A percentile compares a stretch with the other conserved stretches of the same genome.
These are phyloP conservation scores for Nicotiana noctiflora DNA, from an alignment of 257 asterid species.

Conservation along the genomic window DNA sequence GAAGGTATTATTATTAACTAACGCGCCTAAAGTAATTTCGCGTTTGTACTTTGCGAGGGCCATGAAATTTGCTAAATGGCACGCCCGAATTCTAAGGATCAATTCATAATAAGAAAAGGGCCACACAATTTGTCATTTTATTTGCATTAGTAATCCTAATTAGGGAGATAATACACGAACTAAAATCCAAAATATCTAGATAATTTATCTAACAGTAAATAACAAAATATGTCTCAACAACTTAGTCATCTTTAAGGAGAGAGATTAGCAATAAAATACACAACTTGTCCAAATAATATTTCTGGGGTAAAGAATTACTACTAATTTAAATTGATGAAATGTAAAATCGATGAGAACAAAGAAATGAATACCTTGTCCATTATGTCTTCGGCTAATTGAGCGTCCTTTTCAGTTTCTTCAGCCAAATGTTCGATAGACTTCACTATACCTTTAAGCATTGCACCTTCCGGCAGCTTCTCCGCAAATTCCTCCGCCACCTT, in stretches of 20 bases:
- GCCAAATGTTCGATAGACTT: slow-evolving; percentile 45
- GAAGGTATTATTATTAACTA: too few species aligned
- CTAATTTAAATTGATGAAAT: not conserved
- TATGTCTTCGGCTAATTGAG: slow-evolving; percentile 37
- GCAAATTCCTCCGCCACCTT: slow-evolving; percentile 46
- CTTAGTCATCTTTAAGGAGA: not conserved
- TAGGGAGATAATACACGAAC: too few species aligned
- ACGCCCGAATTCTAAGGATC: too few species aligned
- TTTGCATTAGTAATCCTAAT: too few species aligned
- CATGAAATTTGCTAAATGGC: too few species aligned
- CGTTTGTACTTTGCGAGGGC: too few species aligned
- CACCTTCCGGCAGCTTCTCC: slow-evolving; percentile 40
- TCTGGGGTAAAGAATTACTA: not conserved
- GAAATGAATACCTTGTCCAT: slow-evolving; percentile 45
- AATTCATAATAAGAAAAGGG: too few species aligned
- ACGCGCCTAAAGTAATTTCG: too few species aligned
- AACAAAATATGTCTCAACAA: too few species aligned
- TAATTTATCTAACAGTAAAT: too few species aligned
- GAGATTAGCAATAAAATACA: not conserved
- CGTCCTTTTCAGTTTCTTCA: slow-evolving; percentile 38
- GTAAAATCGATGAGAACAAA: not conserved
- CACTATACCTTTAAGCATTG: slow-evolving; percentile 33
- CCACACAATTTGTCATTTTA: too few species aligned
- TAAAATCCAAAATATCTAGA: too few species aligned
- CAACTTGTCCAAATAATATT: not conserved